Base-by-base conservation (phyloP, 163 green algal species). In the Prototheca cutis region DNA sequence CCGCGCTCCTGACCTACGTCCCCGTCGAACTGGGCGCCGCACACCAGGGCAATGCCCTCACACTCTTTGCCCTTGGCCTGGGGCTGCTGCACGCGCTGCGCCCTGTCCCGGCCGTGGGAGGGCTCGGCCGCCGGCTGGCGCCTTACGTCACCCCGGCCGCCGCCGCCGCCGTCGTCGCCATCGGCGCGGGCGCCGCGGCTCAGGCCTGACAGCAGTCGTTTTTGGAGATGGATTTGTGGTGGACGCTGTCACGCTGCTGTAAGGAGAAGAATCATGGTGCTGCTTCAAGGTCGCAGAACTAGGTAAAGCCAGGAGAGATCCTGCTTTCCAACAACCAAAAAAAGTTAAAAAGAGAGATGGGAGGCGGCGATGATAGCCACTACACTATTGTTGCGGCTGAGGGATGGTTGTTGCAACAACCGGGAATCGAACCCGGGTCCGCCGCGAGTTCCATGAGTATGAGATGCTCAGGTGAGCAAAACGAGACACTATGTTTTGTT, bases 11-110 rank as follows among this genome's bases (percentile, higher is more conserved):
- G 30, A 84, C 61, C 3, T 79, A 94, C 71, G 90, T 96, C 19
- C 90, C 90, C 1, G 76, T 87, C 8, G 68, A 67, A 2, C 70
- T 97, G 19, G 90, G 89, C 3, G 75, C 85, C 2, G 75, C 75
- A 2, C 90, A 97, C 72, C 90, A 97, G 66, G 83, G 77, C 27
- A 80, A 81, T n/a, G 90, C 90, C 7, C 68, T 97, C 24, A 73
- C 73, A 8, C 72, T 97, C 17, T 87, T 97, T 56, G 87, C 84
- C 4, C 59, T 86, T 25, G 70, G 84, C 45, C 62, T 95, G 45
- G 71, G 48, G 10, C 75, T 95, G 59, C 65, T 95, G 63, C 83
- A 95, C 76, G 55, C 72, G 17, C 42, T 51, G 42, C 42, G 42
- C 13, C 42, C 42, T 5, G 42, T 5, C 18, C 13, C 42, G 42